Conservation (phyloP, 192 early-diverging fungal genomes). For the Linnemannia hyalina region DNA sequence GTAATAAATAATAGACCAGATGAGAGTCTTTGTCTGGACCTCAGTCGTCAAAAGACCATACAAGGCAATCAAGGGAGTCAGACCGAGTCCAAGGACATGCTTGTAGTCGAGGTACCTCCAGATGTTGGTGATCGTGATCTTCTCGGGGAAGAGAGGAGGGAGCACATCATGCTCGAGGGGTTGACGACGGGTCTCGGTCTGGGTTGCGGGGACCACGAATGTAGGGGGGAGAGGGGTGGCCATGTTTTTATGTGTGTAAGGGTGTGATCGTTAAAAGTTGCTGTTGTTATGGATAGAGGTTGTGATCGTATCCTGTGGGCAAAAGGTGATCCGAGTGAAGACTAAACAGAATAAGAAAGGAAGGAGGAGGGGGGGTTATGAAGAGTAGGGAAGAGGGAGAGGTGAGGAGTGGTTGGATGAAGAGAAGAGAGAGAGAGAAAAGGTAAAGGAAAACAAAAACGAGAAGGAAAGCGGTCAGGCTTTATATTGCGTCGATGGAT, state of each 20-base stretch:
- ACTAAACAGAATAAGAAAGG: neutral
- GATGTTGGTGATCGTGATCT: slow-evolving; percentile 65
- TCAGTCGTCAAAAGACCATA: slow-evolving; percentile 84
- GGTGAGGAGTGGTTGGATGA: neutral
- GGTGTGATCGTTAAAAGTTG: neutral
- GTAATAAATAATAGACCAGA: slow-evolving; percentile 81
- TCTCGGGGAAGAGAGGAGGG: slow-evolving; percentile 55
- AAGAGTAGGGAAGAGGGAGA: neutral
- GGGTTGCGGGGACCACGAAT: slow-evolving; percentile 46
- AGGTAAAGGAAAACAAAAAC: neutral
- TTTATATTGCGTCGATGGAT: neutral
- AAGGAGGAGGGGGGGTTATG: neutral
- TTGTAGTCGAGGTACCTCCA: slow-evolving; percentile 77
- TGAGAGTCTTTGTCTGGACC: slow-evolving; percentile 74
- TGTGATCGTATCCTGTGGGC: neutral
- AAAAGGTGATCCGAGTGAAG: neutral
- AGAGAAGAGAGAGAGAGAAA: neutral
- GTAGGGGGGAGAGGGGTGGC: slow-evolving; percentile 54
- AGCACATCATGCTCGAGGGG: slow-evolving; percentile 44
- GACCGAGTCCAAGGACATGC: slow-evolving; percentile 71
- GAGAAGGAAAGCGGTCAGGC: neutral
- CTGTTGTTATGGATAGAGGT: neutral
- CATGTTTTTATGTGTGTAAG: slow-evolving; percentile 13
- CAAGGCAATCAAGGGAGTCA: slow-evolving; percentile 83
- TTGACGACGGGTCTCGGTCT: slow-evolving; percentile 43